phyloP scores from a whole-genome alignment of 176 grass and related monocot species.

The Rhynchospora tenuis region DNA sequence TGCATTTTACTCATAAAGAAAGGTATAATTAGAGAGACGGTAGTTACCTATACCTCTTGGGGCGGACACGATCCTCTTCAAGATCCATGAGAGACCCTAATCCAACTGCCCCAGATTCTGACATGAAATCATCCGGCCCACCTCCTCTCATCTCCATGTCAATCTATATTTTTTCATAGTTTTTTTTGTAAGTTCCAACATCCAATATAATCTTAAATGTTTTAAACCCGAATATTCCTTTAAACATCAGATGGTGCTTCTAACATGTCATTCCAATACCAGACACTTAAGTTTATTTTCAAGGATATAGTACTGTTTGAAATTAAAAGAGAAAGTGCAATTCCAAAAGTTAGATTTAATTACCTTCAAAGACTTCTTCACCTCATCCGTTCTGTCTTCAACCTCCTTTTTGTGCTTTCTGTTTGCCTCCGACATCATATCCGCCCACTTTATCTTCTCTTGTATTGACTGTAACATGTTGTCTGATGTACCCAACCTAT shows the following conservation, averaged over 20 bases:
- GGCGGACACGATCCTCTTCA: constrained; percentile 92
- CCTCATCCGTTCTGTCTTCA: constrained; percentile 91
- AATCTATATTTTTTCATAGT: constrained; percentile 44
- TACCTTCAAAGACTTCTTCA: constrained; percentile 97
- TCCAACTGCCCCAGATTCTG: constrained; percentile 67
- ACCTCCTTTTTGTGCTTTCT: constrained; percentile 92
- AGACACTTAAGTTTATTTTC: not conserved
- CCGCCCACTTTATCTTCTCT: constrained; percentile 99
- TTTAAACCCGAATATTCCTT: not conserved
- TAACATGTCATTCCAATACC: not conserved
- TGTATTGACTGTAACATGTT: constrained; percentile 83
- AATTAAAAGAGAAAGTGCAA: not conserved
- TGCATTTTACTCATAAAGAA: constrained; percentile 4
- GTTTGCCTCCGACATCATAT: constrained; percentile 75
- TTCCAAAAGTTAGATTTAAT: constrained; percentile 27
- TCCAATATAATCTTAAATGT: not conserved
- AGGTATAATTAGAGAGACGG: not conserved
- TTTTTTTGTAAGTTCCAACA: not conserved
- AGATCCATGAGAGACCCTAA: constrained; percentile 70
- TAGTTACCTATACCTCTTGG: constrained; percentile 73
- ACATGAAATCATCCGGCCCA: constrained; percentile 70
- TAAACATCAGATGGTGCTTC: not conserved
- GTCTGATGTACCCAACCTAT: constrained; percentile 88
- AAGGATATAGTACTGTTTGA: not conserved
- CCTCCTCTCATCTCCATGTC: constrained; percentile 61